Evolutionary conservation across 176 grass and related monocot genomes (phyloP).

Genomic region (Zoysia japonica): DNA sequence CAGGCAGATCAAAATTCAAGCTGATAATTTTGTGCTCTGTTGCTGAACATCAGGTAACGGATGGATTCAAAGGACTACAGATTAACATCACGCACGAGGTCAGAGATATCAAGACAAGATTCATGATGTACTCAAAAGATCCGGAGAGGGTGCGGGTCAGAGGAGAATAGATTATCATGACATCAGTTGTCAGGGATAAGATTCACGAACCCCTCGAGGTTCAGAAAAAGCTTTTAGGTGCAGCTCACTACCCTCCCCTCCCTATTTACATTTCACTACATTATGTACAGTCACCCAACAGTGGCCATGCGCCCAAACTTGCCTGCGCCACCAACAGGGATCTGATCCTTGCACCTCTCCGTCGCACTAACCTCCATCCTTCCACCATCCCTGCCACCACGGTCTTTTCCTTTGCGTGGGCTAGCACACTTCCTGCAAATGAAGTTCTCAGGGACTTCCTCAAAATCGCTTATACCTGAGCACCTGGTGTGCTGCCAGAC

Average conservation of each 20-base stretch:
- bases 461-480: conserved; percentile 73
- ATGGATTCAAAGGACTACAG: conserved; percentile 15
- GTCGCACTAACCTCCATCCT: conserved; percentile 41
- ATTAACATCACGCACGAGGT: conserved; percentile 37
- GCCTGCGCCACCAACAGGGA: conserved; percentile 46
- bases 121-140: conserved; percentile 33
- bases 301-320: conserved; percentile 62
- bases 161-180: conserved; percentile 43
- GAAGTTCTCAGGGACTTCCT: conserved; percentile 81
- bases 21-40: neutral
- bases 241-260: conserved; percentile 33
- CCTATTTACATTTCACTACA: conserved; percentile 65
- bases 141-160: neutral
- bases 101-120: conserved; percentile 9
- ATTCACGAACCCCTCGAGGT: conserved; percentile 40
- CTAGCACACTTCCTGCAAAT: conserved; percentile 66
- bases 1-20: neutral
- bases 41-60: neutral
- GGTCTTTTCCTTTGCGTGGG: conserved; percentile 41
- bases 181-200: conserved; percentile 33
- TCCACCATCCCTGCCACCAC: conserved; percentile 36
- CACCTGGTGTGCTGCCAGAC: conserved; percentile 98
- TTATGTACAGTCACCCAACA: conserved; percentile 80
- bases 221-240: conserved; percentile 33
- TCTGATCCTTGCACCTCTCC: conserved; percentile 78